A percentile compares a stretch with the other conserved stretches of the same genome.
Conservation (phyloP, 805 yeast genomes). For the Starmerella sp. region DNA sequence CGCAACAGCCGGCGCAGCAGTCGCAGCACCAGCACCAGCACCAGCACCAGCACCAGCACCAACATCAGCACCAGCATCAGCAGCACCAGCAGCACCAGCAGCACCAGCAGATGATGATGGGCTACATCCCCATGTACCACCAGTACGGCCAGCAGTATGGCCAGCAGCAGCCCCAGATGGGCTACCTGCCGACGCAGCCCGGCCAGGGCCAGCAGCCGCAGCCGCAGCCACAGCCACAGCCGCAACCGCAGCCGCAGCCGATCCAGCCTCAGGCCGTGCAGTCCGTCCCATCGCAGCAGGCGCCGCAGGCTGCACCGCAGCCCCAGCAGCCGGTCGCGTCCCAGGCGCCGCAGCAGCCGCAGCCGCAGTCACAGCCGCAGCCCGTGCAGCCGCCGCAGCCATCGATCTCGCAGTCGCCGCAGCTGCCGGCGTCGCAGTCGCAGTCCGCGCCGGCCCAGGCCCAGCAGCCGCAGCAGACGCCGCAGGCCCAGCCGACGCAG, state of each 20-base stretch:
- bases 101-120: constrained; percentile 11
- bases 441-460: constrained; percentile 7
- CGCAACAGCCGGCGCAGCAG: constrained; percentile 12
- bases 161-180: background rate
- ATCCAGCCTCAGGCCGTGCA: background rate
- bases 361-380: constrained; percentile 10
- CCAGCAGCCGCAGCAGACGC: constrained; percentile 8
- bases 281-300: constrained; percentile 17
- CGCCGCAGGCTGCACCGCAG: constrained; percentile 10
- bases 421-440: constrained; percentile 6
- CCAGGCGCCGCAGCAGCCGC: constrained; percentile 6
- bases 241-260: background rate
- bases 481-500: constrained; percentile 9
- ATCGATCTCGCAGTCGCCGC: constrained; percentile 8
- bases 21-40: constrained; percentile 5
- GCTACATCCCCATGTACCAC: constrained; percentile 8
- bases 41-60: constrained; percentile 12
- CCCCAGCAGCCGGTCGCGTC: background rate
- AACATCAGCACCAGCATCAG: background rate
- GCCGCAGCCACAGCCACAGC: background rate
- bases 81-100: constrained; percentile 15
- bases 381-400: constrained; percentile 11
- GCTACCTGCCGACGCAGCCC: no score
- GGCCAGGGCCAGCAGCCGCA: no score
- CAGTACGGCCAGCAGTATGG: background rate